These are phyloP conservation scores for Mariannaea sp. DNA, from an alignment of 2,329 filamentous ascomycete genomes.

Conservation along the genomic window DNA sequence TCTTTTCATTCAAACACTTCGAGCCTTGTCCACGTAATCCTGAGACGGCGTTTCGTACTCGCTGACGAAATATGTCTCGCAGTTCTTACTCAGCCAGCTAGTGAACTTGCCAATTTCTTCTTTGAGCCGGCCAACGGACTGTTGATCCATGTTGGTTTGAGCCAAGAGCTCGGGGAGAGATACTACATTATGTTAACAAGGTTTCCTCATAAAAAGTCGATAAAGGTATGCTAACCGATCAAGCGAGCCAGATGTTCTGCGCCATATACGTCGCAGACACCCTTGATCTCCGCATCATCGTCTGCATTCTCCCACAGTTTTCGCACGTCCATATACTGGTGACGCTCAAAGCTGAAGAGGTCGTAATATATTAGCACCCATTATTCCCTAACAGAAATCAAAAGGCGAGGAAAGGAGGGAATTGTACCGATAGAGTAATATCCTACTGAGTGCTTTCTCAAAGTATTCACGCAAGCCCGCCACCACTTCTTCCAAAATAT, in stretches of 20 bases:
- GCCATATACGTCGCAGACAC: slow-evolving; percentile 82
- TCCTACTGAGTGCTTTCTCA: slow-evolving; percentile 83
- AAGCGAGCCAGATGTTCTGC: slow-evolving; percentile 89
- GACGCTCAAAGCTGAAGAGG: slow-evolving; percentile 80
- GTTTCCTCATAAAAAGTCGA: not conserved
- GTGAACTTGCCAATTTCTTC: slow-evolving; percentile 89
- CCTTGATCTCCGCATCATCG: slow-evolving; percentile 70
- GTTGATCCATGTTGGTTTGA: slow-evolving; percentile 97
- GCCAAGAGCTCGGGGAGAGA: slow-evolving; percentile 91
- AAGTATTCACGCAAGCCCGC: slow-evolving; percentile 91
- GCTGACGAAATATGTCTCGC: slow-evolving; percentile 75
- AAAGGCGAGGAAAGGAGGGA: no score
- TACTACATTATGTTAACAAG: slow-evolving; percentile 56
- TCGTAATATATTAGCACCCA: slow-evolving; percentile 38
- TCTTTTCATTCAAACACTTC: slow-evolving; percentile 44
- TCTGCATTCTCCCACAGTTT: slow-evolving; percentile 68
- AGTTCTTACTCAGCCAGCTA: slow-evolving; percentile 80
- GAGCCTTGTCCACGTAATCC: slow-evolving; percentile 73
- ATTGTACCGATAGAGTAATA: slow-evolving; percentile 82
- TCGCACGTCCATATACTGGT: slow-evolving; percentile 80
- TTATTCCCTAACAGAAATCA: not conserved
- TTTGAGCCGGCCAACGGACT: slow-evolving; percentile 84
- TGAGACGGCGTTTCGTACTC: slow-evolving; percentile 75
- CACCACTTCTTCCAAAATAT: slow-evolving; percentile 89
- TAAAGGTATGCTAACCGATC: slow-evolving; percentile 66